Base-by-base conservation (phyloP, 805 yeast genomes). In the Metschnikowia cerradonensis region DNA sequence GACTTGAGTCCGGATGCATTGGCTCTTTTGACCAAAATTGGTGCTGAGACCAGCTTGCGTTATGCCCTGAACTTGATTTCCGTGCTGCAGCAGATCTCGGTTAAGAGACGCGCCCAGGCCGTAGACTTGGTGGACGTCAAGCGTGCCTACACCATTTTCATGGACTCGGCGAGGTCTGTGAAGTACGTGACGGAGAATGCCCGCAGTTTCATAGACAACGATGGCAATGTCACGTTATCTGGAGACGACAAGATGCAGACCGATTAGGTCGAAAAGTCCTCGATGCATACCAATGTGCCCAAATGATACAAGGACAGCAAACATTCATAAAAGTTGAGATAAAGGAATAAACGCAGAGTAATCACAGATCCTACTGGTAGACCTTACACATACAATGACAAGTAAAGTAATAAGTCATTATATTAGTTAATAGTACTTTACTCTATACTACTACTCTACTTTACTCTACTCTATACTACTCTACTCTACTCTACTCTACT, bases 41-140 rank as follows among this genome's bases (percentile, higher is more conserved):
- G 96, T 14, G 77, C 81, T 56, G 96, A 88, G 66, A 88, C 98
- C 5, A 85, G 95, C 66, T 79, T 94, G 61, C 83, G 99, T 64
- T 94, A 94, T 67, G 94, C 96, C 22, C 77, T 96, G 44, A 95
- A 94, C 70, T 79, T 94, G 68, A 86, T 94, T 52, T 79, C 96
- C 13, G 97, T 95, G 8, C 81, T 97, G 8, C 88, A 88, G 65
- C 91, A 90, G 66, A 80, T 92, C 55, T 87, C 97, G 4, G 72
- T 80, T 52, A 90, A 89, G 71, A 83, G 96, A 66, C 86, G 95
- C 71, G 75, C 83, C 45, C 72, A 74, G 44, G 66, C 71, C 26
- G 91, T 90, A 43, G 96, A 86, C 54, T 79, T 89, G 46, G 80
- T 76, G 36, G 99, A 94, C 66, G 79, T 94, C 53, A 89, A 92